Evolutionary conservation across 306 rosid genomes (phyloP).

Genomic region (Sophora flavescens): DNA sequence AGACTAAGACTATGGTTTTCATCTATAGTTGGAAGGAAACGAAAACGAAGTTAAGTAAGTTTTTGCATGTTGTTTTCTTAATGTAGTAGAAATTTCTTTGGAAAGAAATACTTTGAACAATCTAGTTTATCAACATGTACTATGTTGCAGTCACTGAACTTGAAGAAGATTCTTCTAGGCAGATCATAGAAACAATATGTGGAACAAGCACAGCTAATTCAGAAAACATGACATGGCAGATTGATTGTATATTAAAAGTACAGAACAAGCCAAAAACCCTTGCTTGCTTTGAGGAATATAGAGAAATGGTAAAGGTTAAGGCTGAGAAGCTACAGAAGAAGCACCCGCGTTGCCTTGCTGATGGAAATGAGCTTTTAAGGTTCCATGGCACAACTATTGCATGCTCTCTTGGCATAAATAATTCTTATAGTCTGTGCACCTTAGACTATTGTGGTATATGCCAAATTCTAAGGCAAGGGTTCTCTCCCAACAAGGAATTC

Average conservation of each 20-base stretch:
- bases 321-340: constrained; percentile 50
- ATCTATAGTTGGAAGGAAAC: not conserved
- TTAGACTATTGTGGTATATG: constrained; percentile 60
- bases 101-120: not conserved
- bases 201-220: constrained; percentile 45
- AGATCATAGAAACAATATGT: constrained; percentile 67
- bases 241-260: constrained; percentile 65
- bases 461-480: constrained; percentile 63
- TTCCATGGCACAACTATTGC: constrained; percentile 69
- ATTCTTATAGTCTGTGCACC: constrained; percentile 52
- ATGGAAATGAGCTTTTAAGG: constrained; percentile 78
- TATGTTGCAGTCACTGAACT: constrained; percentile 57
- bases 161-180: constrained; percentile 56
- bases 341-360: constrained; percentile 67
- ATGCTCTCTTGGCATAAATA: constrained; percentile 61
- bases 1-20: constrained; percentile 14
- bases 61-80: not conserved
- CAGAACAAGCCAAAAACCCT: constrained; percentile 52
- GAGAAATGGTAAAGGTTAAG: constrained; percentile 61
- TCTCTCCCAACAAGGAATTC: constrained; percentile 43
- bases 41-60: not conserved
- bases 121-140: constrained; percentile 12
- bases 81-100: not conserved
- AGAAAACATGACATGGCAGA: constrained; percentile 32
- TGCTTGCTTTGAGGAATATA: constrained; percentile 61